Evolutionary conservation across 1,139 yeast species (phyloP).

Genomic region (Zygoascus hellenicus): DNA sequence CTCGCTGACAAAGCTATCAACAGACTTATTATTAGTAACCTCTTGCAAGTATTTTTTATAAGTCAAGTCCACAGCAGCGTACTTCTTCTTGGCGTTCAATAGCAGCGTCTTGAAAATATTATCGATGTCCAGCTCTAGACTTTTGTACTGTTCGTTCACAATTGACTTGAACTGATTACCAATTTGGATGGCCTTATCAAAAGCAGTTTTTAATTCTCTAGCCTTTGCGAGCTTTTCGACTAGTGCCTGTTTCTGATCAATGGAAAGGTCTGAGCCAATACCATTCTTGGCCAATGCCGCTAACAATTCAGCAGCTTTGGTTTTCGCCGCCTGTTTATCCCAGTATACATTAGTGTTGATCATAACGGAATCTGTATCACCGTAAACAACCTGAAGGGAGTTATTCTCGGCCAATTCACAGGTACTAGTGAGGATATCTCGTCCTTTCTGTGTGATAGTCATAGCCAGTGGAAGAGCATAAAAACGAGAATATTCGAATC

Average conservation of each 20-base stretch:
- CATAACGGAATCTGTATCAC: conserved; percentile 99
- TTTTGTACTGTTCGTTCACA: conserved; percentile 82
- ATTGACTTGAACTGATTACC: conserved; percentile 79
- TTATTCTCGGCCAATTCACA: conserved; percentile 84
- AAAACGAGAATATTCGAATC: conserved; percentile 85
- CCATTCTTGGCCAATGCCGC: conserved; percentile 2
- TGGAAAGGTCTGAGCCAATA: not conserved
- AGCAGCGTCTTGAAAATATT: conserved; percentile 82
- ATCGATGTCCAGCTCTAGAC: conserved; percentile 92
- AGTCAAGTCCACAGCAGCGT: conserved; percentile 77
- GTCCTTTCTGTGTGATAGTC: conserved; percentile 91
- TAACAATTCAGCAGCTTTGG: conserved; percentile 7
- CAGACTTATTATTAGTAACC: conserved; percentile 43
- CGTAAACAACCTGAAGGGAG: conserved; percentile 84
- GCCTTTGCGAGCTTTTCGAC: conserved; percentile 8
- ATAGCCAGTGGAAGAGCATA: conserved; percentile 95
- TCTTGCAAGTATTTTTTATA: conserved; percentile 27
- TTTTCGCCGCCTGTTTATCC: conserved; percentile 7
- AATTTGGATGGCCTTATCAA: conserved; percentile 67
- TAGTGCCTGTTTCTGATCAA: conserved; percentile 1
- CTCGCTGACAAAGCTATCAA: conserved; percentile 55
- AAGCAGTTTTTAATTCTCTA: conserved; percentile 36
- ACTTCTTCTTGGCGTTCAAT: conserved; percentile 94
- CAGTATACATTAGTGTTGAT: conserved; percentile 71
- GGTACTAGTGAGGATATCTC: conserved; percentile 92